Evolutionary conservation across 176 grass and related monocot species (phyloP).

Genomic region (Eleusine indica): DNA sequence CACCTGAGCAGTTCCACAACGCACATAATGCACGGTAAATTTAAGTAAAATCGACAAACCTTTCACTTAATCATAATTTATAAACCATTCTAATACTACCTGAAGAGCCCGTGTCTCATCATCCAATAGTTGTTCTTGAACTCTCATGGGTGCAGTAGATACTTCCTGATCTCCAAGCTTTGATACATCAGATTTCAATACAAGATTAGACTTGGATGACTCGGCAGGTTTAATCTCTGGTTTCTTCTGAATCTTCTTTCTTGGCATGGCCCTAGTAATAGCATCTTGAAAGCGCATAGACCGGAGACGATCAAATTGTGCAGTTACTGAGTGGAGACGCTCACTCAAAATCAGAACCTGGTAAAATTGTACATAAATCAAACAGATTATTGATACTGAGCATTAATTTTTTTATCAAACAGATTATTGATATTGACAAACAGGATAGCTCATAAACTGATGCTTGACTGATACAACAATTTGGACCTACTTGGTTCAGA

Average conservation of each 20-base stretch:
- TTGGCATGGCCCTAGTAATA: constrained; percentile 78
- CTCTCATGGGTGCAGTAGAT: constrained; percentile 57
- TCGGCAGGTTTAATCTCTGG: constrained; percentile 55
- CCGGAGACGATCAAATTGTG: constrained; percentile 81
- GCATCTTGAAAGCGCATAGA: constrained; percentile 90
- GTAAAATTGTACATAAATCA: constrained; percentile 12
- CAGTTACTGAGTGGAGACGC: constrained; percentile 76
- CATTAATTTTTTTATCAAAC: not conserved
- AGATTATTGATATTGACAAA: not conserved
- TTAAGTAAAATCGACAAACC: not conserved
- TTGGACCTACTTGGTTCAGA: not conserved
- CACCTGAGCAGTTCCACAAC: constrained; percentile 47
- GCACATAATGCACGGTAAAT: constrained; percentile 5
- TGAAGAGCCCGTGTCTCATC: constrained; percentile 85
- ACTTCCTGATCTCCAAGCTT: constrained; percentile 58
- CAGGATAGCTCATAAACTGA: constrained; percentile 11
- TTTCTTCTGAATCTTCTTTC: constrained; percentile 78
- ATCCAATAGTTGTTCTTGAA: constrained; percentile 90
- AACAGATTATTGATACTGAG: constrained; percentile 17
- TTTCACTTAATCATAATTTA: not conserved
- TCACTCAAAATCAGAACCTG: constrained; percentile 97
- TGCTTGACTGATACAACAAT: not conserved
- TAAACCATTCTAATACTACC: constrained; percentile 45
- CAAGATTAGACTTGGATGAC: constrained; percentile 45
- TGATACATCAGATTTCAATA: constrained; percentile 57